phyloP scores from a whole-genome alignment of 345 rosid species.

The Arabidopsis suecica region DNA sequence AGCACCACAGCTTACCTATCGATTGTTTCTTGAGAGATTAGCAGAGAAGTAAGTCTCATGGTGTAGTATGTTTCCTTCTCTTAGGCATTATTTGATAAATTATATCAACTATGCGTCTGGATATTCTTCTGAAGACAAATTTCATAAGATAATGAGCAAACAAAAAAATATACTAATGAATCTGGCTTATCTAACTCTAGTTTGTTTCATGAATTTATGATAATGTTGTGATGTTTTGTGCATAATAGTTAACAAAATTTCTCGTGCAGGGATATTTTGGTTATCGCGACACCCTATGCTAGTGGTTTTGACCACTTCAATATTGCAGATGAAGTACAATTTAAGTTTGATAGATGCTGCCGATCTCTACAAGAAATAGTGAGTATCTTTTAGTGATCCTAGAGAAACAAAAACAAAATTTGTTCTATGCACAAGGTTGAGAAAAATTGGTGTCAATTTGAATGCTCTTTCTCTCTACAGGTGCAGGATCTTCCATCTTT shows the following conservation, averaged over 20 bases:
- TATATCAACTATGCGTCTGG: background rate
- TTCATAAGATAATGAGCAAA: background rate
- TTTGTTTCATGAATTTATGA: background rate
- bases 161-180: background rate
- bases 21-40: slow-evolving; percentile 92
- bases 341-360: slow-evolving; percentile 87
- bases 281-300: slow-evolving; percentile 95
- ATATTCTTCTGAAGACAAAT: background rate
- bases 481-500: slow-evolving; percentile 89
- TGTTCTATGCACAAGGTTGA: background rate
- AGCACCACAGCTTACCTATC: slow-evolving; percentile 96
- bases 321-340: slow-evolving; percentile 96
- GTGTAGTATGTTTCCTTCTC: background rate
- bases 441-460: background rate
- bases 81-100: background rate
- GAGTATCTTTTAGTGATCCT: slow-evolving; percentile 42
- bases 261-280: slow-evolving; percentile 80
- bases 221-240: slow-evolving; percentile 3
- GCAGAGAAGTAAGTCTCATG: slow-evolving; percentile 70
- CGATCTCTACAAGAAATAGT: slow-evolving; percentile 78
- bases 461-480: slow-evolving; percentile 46
- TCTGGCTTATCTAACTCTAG: slow-evolving; percentile 4
- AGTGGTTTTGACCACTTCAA: slow-evolving; percentile 96
- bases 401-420: background rate
- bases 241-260: slow-evolving; percentile 25